phyloP scores from a whole-genome alignment of 75 land plant species.

The Picea glauca region DNA sequence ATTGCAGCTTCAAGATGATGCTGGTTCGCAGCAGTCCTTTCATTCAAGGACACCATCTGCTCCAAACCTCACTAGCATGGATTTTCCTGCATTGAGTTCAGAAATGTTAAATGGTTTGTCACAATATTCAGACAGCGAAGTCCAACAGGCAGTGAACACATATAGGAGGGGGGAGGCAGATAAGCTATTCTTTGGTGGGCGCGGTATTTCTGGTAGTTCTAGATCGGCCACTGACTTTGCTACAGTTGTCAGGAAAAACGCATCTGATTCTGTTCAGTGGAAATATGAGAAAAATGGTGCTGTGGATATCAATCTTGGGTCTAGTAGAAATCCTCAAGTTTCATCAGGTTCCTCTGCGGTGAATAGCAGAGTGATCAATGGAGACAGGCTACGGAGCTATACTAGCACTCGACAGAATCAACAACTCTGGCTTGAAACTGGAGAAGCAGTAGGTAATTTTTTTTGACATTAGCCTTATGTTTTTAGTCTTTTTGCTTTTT shows the following conservation, averaged over 20 bases:
- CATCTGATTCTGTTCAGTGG: conserved; percentile 65
- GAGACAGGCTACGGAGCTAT: conserved; percentile 22
- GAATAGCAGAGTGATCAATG: conserved; percentile 32
- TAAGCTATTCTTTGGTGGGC: conserved; percentile 34
- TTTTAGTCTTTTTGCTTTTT: background rate
- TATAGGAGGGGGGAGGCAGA: conserved; percentile 33
- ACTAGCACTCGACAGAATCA: conserved; percentile 31
- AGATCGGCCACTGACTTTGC: conserved; percentile 65
- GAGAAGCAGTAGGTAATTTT: conserved; percentile 80
- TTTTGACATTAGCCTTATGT: background rate
- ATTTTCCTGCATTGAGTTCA: conserved; percentile 65
- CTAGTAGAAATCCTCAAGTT: conserved; percentile 49
- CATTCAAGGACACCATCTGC: conserved; percentile 45
- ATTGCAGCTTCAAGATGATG: conserved; percentile 77
- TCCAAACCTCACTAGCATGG: conserved; percentile 59
- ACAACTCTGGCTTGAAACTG: conserved; percentile 93
- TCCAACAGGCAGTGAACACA: conserved; percentile 28
- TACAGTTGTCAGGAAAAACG: conserved; percentile 72
- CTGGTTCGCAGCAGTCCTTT: conserved; percentile 30
- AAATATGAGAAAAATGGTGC: conserved; percentile 67
- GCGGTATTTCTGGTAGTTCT: conserved; percentile 27
- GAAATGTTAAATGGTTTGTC: conserved; percentile 39
- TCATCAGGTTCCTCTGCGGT: conserved; percentile 44
- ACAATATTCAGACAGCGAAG: conserved; percentile 46
- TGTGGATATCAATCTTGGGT: conserved; percentile 42